A percentile compares a stretch with the other conserved stretches of the same genome.
Conservation (phyloP, 306 rosid species). For the Neltuma alba region DNA sequence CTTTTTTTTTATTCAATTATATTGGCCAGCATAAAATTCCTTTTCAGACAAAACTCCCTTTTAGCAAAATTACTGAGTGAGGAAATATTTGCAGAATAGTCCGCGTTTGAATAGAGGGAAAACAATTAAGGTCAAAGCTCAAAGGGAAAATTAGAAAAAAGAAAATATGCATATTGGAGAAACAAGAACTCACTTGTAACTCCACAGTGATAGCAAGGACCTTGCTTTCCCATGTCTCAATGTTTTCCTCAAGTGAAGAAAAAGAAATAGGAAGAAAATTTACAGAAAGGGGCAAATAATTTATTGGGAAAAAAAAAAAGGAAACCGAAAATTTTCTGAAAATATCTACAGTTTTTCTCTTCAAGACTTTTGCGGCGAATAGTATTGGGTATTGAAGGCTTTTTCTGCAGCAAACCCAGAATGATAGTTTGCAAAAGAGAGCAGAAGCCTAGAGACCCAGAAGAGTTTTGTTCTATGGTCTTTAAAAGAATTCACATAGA, state of each 20-base stretch:
- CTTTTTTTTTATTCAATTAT: constrained; percentile 23
- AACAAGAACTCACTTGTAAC: constrained; percentile 99
- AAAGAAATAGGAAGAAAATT: constrained; percentile 48
- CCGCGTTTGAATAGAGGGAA: constrained; percentile 17
- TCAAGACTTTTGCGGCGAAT: constrained; percentile 40
- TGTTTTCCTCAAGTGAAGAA: constrained; percentile 54
- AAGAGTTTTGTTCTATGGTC: constrained; percentile 53
- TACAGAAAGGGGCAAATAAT: constrained; percentile 27
- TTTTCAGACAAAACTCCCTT: constrained; percentile 38
- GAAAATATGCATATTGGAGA: constrained; percentile 47
- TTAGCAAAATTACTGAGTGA: constrained; percentile 30
- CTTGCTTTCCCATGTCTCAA: constrained; percentile 93
- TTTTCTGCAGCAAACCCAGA: constrained; percentile 61
- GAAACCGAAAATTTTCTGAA: constrained; percentile 33
- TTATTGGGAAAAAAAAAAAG: constrained; percentile 29
- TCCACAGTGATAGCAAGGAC: constrained; percentile 99
- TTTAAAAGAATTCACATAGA: constrained; percentile 49
- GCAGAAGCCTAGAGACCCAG: constrained; percentile 75
- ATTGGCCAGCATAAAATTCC: constrained; percentile 31
- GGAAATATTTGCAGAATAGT: constrained; percentile 38
- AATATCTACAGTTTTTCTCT: constrained; percentile 45
- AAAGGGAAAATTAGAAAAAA: constrained; percentile 7
- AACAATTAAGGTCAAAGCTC: constrained; percentile 29
- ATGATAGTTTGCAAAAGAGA: constrained; percentile 57
- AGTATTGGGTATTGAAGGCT: constrained; percentile 46